These are phyloP conservation scores for Backusella sp. DNA, from an alignment of 192 early-diverging fungal genomes.

Conservation along the genomic window DNA sequence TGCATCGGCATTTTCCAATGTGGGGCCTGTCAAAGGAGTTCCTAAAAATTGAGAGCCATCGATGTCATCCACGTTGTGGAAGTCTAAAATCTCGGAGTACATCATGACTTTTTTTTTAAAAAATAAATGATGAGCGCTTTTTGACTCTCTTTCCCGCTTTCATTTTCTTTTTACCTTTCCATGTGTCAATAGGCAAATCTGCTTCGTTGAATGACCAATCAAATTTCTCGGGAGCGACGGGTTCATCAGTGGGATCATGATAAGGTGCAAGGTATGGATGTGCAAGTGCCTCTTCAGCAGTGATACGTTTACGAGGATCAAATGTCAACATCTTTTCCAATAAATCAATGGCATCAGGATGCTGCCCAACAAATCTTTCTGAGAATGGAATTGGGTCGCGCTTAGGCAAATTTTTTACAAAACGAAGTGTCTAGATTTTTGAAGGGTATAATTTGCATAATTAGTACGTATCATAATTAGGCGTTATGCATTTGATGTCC, in stretches of 20 bases:
- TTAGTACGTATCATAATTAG: background rate
- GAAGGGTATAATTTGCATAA: background rate
- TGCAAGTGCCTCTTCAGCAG: constrained; percentile 78
- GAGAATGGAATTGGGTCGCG: constrained; percentile 80
- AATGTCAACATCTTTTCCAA: constrained; percentile 91
- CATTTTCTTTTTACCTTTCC: constrained; percentile 53
- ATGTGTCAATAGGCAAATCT: constrained; percentile 81
- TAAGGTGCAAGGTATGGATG: constrained; percentile 91
- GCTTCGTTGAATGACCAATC: constrained; percentile 97
- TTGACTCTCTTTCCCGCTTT: background rate
- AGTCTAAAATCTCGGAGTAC: constrained; percentile 82
- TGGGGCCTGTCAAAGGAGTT: constrained; percentile 37
- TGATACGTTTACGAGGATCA: constrained; percentile 90
- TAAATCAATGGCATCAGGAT: constrained; percentile 80
- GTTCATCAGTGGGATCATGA: constrained; percentile 90
- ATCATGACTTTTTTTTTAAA: constrained; percentile 69
- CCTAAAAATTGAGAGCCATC: constrained; percentile 39
- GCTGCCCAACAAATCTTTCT: constrained; percentile 77
- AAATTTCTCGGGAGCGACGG: constrained; percentile 73
- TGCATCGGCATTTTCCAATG: constrained; percentile 1
- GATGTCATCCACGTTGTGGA: constrained; percentile 59
- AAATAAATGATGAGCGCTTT: background rate
- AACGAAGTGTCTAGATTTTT: constrained; percentile 69
- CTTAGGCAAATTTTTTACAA: constrained; percentile 85
- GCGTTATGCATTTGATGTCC: background rate